phyloP scores from a whole-genome alignment of 176 grass and related monocot genomes.

The Luzula sylvatica region DNA sequence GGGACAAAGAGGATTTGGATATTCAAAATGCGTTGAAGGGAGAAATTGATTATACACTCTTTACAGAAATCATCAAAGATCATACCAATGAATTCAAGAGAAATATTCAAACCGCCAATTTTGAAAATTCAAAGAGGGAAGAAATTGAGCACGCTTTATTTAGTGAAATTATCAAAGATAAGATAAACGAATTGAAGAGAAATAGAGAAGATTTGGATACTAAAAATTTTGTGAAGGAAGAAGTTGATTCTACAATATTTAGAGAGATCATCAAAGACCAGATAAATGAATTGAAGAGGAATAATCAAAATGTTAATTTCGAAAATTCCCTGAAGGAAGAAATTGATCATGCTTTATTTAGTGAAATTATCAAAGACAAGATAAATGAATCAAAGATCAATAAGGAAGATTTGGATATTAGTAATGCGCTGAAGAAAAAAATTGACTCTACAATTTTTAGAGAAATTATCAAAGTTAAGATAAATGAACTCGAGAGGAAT shows the following conservation, averaged over 20 bases:
- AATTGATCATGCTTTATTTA: background rate
- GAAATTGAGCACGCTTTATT: conserved; percentile 5
- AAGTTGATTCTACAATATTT: too few relatives aligned
- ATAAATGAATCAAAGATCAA: background rate
- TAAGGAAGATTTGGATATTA: background rate
- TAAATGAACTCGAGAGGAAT: background rate
- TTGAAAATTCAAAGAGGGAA: background rate
- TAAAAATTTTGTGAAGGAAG: too few relatives aligned
- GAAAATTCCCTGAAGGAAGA: background rate
- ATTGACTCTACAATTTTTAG: background rate
- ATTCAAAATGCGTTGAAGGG: background rate
- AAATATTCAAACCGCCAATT: background rate
- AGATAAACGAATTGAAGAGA: background rate
- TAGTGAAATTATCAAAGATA: conserved; percentile 3
- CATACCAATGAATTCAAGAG: background rate
- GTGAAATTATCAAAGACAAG: background rate
- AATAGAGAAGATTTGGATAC: too few relatives aligned
- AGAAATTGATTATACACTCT: background rate
- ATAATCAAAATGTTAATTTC: background rate
- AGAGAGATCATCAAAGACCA: too few relatives aligned
- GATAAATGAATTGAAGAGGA: background rate
- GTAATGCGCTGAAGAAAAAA: background rate
- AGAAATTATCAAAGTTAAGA: background rate
- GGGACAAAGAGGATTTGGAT: background rate
- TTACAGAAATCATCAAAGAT: background rate